Conservation (phyloP, 106 monocot genomes). For the Acorus gramineus region DNA sequence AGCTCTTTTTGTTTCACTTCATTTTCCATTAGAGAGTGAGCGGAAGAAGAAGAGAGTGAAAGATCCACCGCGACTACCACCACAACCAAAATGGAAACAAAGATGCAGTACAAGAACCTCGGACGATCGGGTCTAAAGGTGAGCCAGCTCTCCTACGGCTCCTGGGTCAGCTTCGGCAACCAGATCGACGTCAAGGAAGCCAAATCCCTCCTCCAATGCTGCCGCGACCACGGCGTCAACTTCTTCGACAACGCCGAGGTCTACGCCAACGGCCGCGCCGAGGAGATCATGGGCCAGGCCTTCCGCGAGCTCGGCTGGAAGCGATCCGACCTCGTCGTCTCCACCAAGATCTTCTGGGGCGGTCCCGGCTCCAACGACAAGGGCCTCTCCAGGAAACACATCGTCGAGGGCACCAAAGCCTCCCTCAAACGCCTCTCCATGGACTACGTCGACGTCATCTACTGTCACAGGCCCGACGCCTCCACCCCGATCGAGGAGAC, state of each 20-base stretch:
- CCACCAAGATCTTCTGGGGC: slow-evolving; percentile 99
- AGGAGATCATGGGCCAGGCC: slow-evolving; percentile 99
- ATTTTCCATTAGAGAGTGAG: no score
- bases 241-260: slow-evolving; percentile 99
- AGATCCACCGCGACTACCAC: no score
- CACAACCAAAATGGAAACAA: no score
- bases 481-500: slow-evolving; percentile 89
- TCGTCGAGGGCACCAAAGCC: slow-evolving; percentile 75
- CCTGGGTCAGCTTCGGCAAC: slow-evolving; percentile 98
- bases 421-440: slow-evolving; percentile 73
- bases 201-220: slow-evolving; percentile 77
- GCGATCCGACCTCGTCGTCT: slow-evolving; percentile 75
- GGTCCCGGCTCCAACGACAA: slow-evolving; percentile 89
- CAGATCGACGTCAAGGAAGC: slow-evolving; percentile 96
- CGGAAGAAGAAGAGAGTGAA: no score
- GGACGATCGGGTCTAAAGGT: slow-evolving; percentile 83
- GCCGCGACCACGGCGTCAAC: slow-evolving; percentile 91
- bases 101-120: slow-evolving; percentile 91
- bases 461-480: slow-evolving; percentile 84
- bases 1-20: no score
- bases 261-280: slow-evolving; percentile 89
- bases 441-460: slow-evolving; percentile 87
- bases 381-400: slow-evolving; percentile 92
- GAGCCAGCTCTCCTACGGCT: slow-evolving; percentile 83
- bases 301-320: slow-evolving; percentile 94